Evolutionary conservation across 1,139 yeast species (phyloP), one percentile per base, ranked within the genome.

Genomic region (Lizanozyma gosingica): DNA sequence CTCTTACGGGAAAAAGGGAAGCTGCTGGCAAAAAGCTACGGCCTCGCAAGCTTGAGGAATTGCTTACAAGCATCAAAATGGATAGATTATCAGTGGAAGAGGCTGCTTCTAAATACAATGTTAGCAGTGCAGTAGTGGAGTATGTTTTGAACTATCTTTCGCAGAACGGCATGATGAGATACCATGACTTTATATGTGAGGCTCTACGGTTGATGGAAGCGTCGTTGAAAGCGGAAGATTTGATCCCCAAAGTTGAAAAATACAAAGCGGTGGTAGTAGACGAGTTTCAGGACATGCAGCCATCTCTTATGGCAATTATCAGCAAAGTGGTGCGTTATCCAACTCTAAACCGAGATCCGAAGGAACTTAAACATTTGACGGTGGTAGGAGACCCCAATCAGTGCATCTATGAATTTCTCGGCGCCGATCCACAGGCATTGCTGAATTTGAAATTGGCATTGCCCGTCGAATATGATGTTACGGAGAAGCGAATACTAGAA

Each of bases 331-430:
- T 57, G 2, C 42, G 41, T 8, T 65, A 67, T 47, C 68, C 67
- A 1, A 55, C 62, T 2, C 29, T 33, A 36, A 47, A 39, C 2
- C 27, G 17, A 18, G 36, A 27, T 2, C 11, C 11, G 1, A 46
- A 65, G 0, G 45, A 45, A 4, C 48, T 51, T 1, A 70, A 73
- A 40, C 87, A 80, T 53, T 50, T 84, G 14, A 73, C 83, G 0
- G 60, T 83, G 17, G 83, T 87, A 2, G 94, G 94, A 1, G 94
- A 84, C 55, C 76, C 79, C 1, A 70, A 80, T 53, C 94, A 84
- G 55, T 73, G 83, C 40, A 80, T 84, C 17, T 84, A 80, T 54
- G 78, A 69, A 22, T 83, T 83, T 53, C 52, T 80, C 34, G 86
- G 87, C 0, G 67, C 80, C 1, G 63, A 66, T 36, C 68, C 70